Percentiles rank a stretch among this genome's conserved stretches.
Evolutionary conservation across 768 basidiomycete species (phyloP).

Genomic region (Ramaria sp.): DNA sequence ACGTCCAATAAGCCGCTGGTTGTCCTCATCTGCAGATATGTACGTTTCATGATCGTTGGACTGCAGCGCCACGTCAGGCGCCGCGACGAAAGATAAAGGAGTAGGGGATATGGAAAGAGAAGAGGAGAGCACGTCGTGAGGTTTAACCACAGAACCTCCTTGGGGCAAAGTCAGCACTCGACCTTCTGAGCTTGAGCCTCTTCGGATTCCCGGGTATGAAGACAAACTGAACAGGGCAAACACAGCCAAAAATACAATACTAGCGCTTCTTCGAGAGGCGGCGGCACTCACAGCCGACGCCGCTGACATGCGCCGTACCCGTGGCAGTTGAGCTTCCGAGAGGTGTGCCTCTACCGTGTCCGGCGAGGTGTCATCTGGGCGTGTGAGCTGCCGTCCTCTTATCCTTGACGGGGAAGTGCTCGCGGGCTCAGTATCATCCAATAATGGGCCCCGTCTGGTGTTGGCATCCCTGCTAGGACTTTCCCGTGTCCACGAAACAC

Average conservation of each 20-base stretch:
- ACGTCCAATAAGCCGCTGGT: conserved; percentile 53
- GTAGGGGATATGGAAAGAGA: background rate
- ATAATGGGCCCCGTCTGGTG: background rate
- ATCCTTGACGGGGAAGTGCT: background rate
- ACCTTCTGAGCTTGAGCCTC: conserved; percentile 20
- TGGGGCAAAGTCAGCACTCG: conserved; percentile 39
- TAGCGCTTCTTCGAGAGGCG: conserved; percentile 50
- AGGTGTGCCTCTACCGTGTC: background rate
- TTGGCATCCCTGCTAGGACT: conserved; percentile 15
- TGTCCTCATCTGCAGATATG: background rate
- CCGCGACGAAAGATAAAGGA: background rate
- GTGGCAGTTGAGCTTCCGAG: background rate
- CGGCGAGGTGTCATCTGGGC: background rate
- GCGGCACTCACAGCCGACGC: conserved; percentile 19
- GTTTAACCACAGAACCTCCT: conserved; percentile 17
- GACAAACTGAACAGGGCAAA: conserved; percentile 69
- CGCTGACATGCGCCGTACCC: conserved; percentile 33
- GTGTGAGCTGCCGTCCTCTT: conserved; percentile 2
- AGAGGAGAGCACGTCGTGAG: background rate
- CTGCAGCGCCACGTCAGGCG: background rate
- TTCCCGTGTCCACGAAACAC: conserved; percentile 62
- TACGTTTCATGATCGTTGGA: background rate
- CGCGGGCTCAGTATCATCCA: background rate
- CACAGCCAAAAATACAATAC: conserved; percentile 71
- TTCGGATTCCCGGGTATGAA: conserved; percentile 26